Evolutionary conservation across 179 eudicot genomes (phyloP), one percentile per base, ranked within the genome.

Genomic region (Carnegiea gigantea): DNA sequence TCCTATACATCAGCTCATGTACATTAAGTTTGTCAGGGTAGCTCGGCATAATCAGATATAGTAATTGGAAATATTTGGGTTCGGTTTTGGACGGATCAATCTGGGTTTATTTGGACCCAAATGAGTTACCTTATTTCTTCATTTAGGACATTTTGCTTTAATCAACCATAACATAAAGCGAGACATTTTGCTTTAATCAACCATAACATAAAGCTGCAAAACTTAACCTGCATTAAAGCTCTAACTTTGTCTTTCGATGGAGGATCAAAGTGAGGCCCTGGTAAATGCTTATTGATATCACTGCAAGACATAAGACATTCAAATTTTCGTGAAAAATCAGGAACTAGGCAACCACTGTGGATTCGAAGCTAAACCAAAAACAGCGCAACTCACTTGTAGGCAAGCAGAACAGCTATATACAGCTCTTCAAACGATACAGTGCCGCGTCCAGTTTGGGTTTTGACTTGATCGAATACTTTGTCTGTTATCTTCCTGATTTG

Each of bases 371-470:
- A 28, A 64, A 62, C 74, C 3, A 33, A 33, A 15, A 73, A 68
- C 48, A 70, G 17, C 2, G 0, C 6, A 60, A 74, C 89, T 82
- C 87, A 95, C 97, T 92, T 94, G 93, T 80, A 95, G 72, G 92
- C 97, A 67, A 95, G 92, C 30, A 95, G 91, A 81, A 92, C 94
- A 75, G 92, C 90, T 65, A 94, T 95, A 79, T 95, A 94, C 28
- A 95, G 86, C 43, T 94, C 98, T 86, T 94, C 98, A 84, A 95
- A 94, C 30, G 91, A 84, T 86, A 95, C 80, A 77, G 79, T 86
- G 30, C 83, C 86, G 76, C 48, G 57, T 72, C 91, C 98, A 21
- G 90, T 80, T 60, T 90, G 89, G 59, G 79, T 84, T 82, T 86
- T 88, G 77, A 94, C 67, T 72, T 81, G 93, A 67, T 95, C 91